Percentiles rank a stretch among this genome's conserved stretches.
These are phyloP conservation scores for Fusarium continuum DNA, from an alignment of 2,329 filamentous ascomycete species.

Conservation along the genomic window DNA sequence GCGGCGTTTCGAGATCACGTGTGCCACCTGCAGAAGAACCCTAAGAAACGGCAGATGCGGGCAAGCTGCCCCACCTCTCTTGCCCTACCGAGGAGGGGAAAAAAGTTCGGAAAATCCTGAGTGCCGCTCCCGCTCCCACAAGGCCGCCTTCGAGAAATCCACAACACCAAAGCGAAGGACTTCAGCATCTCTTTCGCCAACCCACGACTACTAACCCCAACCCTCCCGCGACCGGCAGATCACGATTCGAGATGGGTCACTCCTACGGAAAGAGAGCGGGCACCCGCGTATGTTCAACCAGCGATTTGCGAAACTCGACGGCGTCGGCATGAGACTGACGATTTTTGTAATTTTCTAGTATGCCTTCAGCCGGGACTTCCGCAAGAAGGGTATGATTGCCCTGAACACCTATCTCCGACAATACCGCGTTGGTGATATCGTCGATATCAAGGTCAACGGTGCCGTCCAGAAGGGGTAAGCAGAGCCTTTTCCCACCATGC, in stretches of 20 bases:
- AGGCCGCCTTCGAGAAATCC: conserved; percentile 50
- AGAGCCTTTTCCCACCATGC: conserved; percentile 28
- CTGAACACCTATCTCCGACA: conserved; percentile 93
- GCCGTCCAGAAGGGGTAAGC: conserved; percentile 96
- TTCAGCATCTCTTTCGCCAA: conserved; percentile 50
- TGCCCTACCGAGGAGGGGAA: conserved; percentile 49
- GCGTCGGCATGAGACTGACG: conserved; percentile 46
- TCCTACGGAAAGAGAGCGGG: conserved; percentile 86
- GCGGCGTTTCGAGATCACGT: conserved; percentile 43
- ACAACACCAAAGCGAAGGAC: conserved; percentile 47
- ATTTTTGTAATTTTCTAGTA: conserved; percentile 63
- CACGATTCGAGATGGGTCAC: conserved; percentile 81
- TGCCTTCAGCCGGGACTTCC: conserved; percentile 94
- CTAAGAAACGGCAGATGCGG: conserved; percentile 41
- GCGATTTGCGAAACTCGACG: conserved; percentile 24
- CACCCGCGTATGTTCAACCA: conserved; percentile 74
- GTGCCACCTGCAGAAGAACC: conserved; percentile 39
- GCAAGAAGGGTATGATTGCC: conserved; percentile 92
- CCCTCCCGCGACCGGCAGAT: conserved; percentile 51
- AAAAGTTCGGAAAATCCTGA: conserved; percentile 50
- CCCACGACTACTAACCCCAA: conserved; percentile 56
- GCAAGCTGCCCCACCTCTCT: conserved; percentile 31
- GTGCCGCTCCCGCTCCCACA: conserved; percentile 49
- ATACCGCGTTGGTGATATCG: conserved; percentile 98
- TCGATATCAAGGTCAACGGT: conserved; percentile 99